Conservation (phyloP, 139 green algal genomes). For the Volvox reticuliferus region DNA sequence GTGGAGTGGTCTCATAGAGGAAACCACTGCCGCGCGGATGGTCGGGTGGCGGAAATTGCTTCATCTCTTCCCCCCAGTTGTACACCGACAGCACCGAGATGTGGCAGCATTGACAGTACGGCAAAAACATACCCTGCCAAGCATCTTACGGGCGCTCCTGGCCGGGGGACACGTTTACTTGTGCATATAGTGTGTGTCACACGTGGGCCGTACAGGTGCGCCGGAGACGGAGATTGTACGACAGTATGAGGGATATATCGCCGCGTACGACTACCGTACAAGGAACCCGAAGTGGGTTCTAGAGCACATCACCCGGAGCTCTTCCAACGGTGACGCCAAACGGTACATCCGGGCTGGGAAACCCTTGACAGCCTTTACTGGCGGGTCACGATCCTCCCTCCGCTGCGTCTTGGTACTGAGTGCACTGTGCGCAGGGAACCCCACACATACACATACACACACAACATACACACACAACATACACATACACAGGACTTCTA, state of each 20-base stretch:
- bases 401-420: background rate
- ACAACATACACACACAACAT: background rate
- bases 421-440: no score
- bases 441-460: no score
- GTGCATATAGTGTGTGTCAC: background rate
- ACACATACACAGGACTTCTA: background rate
- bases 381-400: background rate
- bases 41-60: background rate
- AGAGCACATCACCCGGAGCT: slow-evolving; percentile 74
- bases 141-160: background rate
- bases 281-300: slow-evolving; percentile 87
- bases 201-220: slow-evolving; percentile 4
- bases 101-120: background rate
- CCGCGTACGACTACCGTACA: slow-evolving; percentile 77
- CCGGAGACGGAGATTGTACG: slow-evolving; percentile 62
- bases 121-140: background rate
- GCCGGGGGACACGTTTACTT: background rate
- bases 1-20: no score
- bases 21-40: background rate
- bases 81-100: background rate
- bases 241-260: slow-evolving; percentile 67
- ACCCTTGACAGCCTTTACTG: no score
- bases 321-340: slow-evolving; percentile 56
- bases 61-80: background rate
- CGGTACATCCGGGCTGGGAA: slow-evolving; percentile 38